Conservation (phyloP, 2,329 filamentous ascomycete genomes). For the Basipetospora sp. region DNA sequence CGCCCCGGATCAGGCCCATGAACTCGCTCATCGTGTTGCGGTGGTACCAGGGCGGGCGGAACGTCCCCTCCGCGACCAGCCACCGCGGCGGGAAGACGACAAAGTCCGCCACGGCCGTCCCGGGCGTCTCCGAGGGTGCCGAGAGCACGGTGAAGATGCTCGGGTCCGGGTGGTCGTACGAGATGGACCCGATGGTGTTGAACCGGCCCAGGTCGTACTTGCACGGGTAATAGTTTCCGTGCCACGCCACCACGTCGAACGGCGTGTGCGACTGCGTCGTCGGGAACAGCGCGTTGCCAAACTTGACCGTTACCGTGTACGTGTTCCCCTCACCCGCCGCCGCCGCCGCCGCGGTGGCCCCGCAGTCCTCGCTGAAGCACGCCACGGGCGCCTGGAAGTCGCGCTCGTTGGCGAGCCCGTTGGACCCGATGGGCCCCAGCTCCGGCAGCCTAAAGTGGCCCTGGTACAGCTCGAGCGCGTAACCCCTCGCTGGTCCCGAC, state of each 20-base stretch:
- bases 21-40: slow-evolving; percentile 54
- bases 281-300: slow-evolving; percentile 51
- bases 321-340: slow-evolving; percentile 18
- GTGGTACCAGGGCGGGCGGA: slow-evolving; percentile 60
- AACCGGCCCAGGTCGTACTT: slow-evolving; percentile 71
- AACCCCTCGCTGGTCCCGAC: slow-evolving; percentile 46
- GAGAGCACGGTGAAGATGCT: slow-evolving; percentile 62
- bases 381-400: slow-evolving; percentile 61
- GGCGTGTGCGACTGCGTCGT: slow-evolving; percentile 55
- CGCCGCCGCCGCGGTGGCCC: slow-evolving; percentile 22
- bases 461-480: slow-evolving; percentile 56
- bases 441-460: slow-evolving; percentile 53
- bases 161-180: slow-evolving; percentile 65
- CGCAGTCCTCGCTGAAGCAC: slow-evolving; percentile 43
- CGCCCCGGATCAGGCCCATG: slow-evolving; percentile 44
- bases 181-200: slow-evolving; percentile 58
- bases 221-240: slow-evolving; percentile 66
- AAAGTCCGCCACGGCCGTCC: slow-evolving; percentile 55
- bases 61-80: slow-evolving; percentile 55
- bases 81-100: slow-evolving; percentile 60
- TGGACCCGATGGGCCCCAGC: slow-evolving; percentile 54
- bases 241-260: slow-evolving; percentile 69
- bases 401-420: slow-evolving; percentile 51
- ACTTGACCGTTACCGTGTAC: slow-evolving; percentile 46
- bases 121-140: slow-evolving; percentile 42